A percentile compares a stretch with the other conserved stretches of the same genome.
Evolutionary conservation across 352 stramenopile genomes (phyloP).

Genomic region (Phytophthora boehmeriae): DNA sequence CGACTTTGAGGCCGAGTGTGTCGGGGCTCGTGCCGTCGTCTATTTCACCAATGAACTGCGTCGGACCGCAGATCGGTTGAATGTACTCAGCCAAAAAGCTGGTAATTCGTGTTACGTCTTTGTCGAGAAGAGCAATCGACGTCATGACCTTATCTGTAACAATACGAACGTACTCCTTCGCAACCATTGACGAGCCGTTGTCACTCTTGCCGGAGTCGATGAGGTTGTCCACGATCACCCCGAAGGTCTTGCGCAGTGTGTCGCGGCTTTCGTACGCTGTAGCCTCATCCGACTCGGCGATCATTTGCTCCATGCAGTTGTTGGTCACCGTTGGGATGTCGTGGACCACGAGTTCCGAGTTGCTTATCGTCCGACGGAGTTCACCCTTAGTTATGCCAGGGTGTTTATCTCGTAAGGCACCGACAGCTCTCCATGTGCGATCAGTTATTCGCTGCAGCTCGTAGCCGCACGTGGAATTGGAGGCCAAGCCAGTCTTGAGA

Average conservation of each 20-base stretch:
- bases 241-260: slow-evolving; percentile 4
- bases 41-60: slow-evolving; percentile 13
- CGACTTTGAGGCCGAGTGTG: slow-evolving; percentile 36
- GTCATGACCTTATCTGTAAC: background rate
- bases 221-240: background rate
- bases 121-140: background rate
- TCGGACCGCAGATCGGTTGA: slow-evolving; percentile 2
- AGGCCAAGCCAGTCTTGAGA: slow-evolving; percentile 36
- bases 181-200: background rate
- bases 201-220: slow-evolving; percentile 1
- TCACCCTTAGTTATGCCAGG: slow-evolving; percentile 18
- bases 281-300: slow-evolving; percentile 1
- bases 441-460: slow-evolving; percentile 41
- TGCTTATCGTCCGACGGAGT: slow-evolving; percentile 29
- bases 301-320: slow-evolving; percentile 4
- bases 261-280: background rate
- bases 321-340: slow-evolving; percentile 25
- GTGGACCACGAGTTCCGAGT: slow-evolving; percentile 36
- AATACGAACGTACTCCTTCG: background rate
- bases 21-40: slow-evolving; percentile 33
- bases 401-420: slow-evolving; percentile 31
- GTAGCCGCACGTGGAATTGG: slow-evolving; percentile 39
- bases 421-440: slow-evolving; percentile 35
- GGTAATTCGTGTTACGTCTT: slow-evolving; percentile 4
- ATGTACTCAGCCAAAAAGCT: slow-evolving; percentile 6